Conservation (phyloP, 257 asterid species). For the Gentiana dahurica region DNA sequence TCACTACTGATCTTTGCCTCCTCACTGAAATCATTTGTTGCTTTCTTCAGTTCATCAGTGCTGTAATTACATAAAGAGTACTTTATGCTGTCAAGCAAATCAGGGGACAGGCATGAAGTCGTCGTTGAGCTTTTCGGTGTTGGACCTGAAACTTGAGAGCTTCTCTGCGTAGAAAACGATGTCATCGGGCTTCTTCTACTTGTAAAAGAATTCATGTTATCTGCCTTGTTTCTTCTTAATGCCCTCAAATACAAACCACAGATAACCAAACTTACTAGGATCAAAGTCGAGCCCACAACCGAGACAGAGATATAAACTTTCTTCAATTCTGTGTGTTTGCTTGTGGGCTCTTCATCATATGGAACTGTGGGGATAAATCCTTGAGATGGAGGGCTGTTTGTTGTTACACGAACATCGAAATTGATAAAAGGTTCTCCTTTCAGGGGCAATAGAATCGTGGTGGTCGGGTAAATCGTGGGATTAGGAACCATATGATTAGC, state of each 20-base stretch:
- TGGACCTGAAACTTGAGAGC: constrained; percentile 31
- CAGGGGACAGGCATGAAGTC: constrained; percentile 61
- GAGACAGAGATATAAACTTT: constrained; percentile 35
- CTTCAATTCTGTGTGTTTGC: constrained; percentile 11
- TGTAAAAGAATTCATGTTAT: constrained; percentile 7
- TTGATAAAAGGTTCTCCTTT: constrained; percentile 34
- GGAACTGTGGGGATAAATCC: constrained; percentile 43
- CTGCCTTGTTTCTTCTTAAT: constrained; percentile 19
- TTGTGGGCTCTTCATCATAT: constrained; percentile 3
- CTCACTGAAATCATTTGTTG: constrained; percentile 28
- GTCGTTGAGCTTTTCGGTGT: constrained; percentile 30
- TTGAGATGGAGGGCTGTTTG: constrained; percentile 38
- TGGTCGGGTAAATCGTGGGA: constrained; percentile 44
- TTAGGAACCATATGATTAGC: constrained; percentile 28
- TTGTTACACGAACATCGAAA: constrained; percentile 19
- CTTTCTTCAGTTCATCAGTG: constrained; percentile 37
- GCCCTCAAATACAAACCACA: constrained; percentile 33
- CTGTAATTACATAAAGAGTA: constrained; percentile 40
- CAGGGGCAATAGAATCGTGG: constrained; percentile 56
- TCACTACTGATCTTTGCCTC: constrained; percentile 22
- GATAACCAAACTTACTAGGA: constrained; percentile 24
- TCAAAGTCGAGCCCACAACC: constrained; percentile 27
- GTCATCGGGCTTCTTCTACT: constrained; percentile 20
- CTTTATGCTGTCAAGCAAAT: constrained; percentile 47
- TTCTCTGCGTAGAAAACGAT: constrained; percentile 42